Evolutionary conservation across 768 basidiomycete species (phyloP).

Genomic region (Boletellus ananas): DNA sequence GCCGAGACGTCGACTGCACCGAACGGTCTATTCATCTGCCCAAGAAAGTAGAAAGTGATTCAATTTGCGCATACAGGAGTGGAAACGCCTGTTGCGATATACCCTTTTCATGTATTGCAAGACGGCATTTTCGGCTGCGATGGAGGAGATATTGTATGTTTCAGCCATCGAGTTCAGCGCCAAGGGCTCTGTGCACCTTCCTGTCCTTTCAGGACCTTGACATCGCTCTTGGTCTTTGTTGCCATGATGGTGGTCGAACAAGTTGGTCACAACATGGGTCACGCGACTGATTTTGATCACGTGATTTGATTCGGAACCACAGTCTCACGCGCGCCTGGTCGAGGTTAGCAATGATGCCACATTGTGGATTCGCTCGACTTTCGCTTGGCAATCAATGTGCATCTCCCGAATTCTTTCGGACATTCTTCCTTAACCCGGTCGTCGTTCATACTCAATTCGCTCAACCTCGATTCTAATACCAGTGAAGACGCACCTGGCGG

Average conservation of each 20-base stretch:
- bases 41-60: background rate
- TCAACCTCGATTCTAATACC: background rate
- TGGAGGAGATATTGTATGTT: background rate
- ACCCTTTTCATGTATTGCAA: slow-evolving; percentile 79
- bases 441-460: background rate
- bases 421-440: background rate
- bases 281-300: background rate
- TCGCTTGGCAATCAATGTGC: background rate
- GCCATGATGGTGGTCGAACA: slow-evolving; percentile 26
- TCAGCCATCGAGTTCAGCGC: background rate
- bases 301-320: background rate
- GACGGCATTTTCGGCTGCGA: slow-evolving; percentile 67
- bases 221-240: slow-evolving; percentile 51
- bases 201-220: slow-evolving; percentile 69
- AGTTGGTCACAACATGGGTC: too few species aligned
- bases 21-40: slow-evolving; percentile 89
- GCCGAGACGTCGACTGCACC: slow-evolving; percentile 90
- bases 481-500: background rate
- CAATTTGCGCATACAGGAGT: slow-evolving; percentile 4
- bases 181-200: slow-evolving; percentile 44
- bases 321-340: background rate
- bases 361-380: background rate
- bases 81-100: background rate
- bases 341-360: background rate
- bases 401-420: background rate